phyloP scores from a whole-genome alignment of 2,329 filamentous ascomycete species.

The Ceratocystis eucalypticola region DNA sequence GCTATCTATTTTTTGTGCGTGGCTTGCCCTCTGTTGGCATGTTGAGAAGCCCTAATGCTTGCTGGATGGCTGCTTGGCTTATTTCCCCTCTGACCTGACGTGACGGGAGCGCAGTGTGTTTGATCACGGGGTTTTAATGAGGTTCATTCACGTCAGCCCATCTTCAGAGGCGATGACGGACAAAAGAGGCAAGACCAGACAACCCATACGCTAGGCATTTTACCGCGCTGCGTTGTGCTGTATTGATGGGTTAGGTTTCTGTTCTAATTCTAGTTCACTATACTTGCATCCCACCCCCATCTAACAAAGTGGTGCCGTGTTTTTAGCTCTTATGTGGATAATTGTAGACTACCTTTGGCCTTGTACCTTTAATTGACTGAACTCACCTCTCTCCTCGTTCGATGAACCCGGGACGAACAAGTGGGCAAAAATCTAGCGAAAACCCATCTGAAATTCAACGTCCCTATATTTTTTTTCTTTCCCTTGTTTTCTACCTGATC shows the following conservation, averaged over 20 bases:
- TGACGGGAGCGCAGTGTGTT: background rate
- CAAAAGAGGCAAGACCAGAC: background rate
- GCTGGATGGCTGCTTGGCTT: background rate
- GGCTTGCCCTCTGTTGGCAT: background rate
- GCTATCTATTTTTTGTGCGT: background rate
- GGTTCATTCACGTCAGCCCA: background rate
- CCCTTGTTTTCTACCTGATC: background rate
- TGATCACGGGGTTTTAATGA: conserved; percentile 8
- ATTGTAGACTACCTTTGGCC: background rate
- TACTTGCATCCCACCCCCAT: conserved; percentile 4
- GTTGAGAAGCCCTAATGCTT: background rate
- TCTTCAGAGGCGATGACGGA: background rate
- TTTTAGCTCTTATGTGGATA: conserved; percentile 3
- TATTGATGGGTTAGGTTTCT: background rate
- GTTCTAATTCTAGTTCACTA: conserved; percentile 7
- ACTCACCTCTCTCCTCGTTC: background rate
- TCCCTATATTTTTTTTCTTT: conserved; percentile 7
- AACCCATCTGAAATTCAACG: conserved; percentile 1
- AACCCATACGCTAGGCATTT: background rate
- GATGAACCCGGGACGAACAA: conserved; percentile 1
- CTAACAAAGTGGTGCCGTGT: conserved; percentile 2
- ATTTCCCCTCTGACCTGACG: background rate
- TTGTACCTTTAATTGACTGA: conserved; percentile 6
- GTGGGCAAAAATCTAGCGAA: conserved; percentile 2
- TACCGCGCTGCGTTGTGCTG: background rate